Evolutionary conservation across 2,329 filamentous ascomycete genomes (phyloP).

Genomic region (Alternaria angustiovoidea): DNA sequence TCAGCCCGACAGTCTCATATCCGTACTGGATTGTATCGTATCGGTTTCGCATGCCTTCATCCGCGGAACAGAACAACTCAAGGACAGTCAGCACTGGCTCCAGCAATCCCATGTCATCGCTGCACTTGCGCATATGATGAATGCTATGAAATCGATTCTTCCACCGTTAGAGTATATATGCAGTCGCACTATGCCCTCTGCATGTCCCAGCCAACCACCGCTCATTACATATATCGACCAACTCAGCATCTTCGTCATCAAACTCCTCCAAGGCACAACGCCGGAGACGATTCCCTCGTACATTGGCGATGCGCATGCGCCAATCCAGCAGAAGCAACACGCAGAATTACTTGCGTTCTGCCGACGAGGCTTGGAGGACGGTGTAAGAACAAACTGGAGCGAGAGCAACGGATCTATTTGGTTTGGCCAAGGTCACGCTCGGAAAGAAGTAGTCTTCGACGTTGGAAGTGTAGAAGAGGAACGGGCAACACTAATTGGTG

Average conservation of each 20-base stretch:
- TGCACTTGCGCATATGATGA: slow-evolving; percentile 51
- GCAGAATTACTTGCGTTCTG: slow-evolving; percentile 36
- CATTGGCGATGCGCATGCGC: slow-evolving; percentile 17
- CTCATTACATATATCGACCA: slow-evolving; percentile 51
- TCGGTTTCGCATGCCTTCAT: slow-evolving; percentile 51
- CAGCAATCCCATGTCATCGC: slow-evolving; percentile 51
- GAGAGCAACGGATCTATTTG: slow-evolving; percentile 51
- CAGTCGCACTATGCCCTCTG: slow-evolving; percentile 32
- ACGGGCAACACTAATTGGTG: slow-evolving; percentile 22
- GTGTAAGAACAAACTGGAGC: slow-evolving; percentile 57
- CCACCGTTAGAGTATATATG: slow-evolving; percentile 59
- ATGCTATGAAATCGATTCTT: slow-evolving; percentile 53
- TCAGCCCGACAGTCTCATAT: slow-evolving; percentile 50
- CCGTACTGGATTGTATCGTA: slow-evolving; percentile 48
- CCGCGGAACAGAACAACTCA: slow-evolving; percentile 48
- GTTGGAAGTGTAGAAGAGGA: slow-evolving; percentile 42
- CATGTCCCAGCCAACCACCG: slow-evolving; percentile 26
- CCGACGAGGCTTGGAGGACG: slow-evolving; percentile 54
- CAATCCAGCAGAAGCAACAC: neutral
- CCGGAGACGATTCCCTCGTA: slow-evolving; percentile 27
- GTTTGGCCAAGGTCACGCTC: slow-evolving; percentile 56
- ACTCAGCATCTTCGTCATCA: slow-evolving; percentile 47
- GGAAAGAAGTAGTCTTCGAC: slow-evolving; percentile 56
- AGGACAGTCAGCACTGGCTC: slow-evolving; percentile 46
- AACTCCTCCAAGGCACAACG: slow-evolving; percentile 34